Base-by-base conservation (phyloP, 169 alveolate species). In the Eimeria falciformis region DNA sequence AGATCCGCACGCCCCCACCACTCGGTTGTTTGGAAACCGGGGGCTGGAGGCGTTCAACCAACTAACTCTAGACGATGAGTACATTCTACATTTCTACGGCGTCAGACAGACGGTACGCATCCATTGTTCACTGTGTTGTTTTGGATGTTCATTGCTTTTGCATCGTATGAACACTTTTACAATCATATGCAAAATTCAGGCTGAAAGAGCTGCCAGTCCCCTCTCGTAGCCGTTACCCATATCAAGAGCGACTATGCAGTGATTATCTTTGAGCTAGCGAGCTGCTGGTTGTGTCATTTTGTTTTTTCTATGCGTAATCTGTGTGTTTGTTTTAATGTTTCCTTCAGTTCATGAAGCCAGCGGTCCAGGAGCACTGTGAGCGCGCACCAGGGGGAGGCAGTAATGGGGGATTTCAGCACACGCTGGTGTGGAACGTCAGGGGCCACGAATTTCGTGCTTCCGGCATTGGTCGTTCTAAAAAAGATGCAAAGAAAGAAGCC, bases 401-500 rank as follows among this genome's bases (percentile, higher is more conserved):
- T 25, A 86, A 47, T 43, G 82, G 86, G 2, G 69, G 85, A n/a
- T 86, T 86, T 55, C 84, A 50, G 71, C 75, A 40, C 62, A 33
- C 86, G 43, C 79, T 86, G 37, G 66, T 58, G 46, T 86, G 92
- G 92, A 68, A 46, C 5, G 71, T 86, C 50, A 45, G 86, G 23
- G 53, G 82, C 29, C 73, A 86, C 6, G 82, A 86, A n/a, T n/a
- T 69, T 40, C 47, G 56, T 11, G 82, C 78, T 3, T 55, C 68
- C 62, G 92, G 92, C 71, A 9, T 86, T 62, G 92, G 92, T 25
- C 84, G 86, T 43, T 86, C 92, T 47, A 86, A 86, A n/a, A 86
- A 86, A 56, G 86, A 86, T 46, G 92, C 92, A 29, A 86, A 86
- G 92, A 86, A 86, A 37, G 92, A 71, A n/a, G 92, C 92, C 3